These are phyloP conservation scores for Cyphellophora europaea DNA, from an alignment of 2,329 filamentous ascomycete genomes.

Conservation along the genomic window DNA sequence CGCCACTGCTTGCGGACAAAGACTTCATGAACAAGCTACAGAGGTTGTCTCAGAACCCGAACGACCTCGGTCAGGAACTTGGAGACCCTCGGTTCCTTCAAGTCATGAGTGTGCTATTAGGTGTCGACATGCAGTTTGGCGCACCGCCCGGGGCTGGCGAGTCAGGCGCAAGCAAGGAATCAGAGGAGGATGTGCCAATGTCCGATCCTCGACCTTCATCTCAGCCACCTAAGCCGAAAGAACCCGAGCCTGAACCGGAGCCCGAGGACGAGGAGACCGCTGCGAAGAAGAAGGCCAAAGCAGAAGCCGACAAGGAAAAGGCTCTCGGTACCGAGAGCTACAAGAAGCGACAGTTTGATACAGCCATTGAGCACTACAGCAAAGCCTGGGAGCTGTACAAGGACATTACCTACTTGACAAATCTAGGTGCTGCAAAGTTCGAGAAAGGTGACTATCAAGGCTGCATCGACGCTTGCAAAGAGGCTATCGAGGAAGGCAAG, in stretches of 20 bases:
- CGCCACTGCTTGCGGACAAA: constrained; percentile 66
- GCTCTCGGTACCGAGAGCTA: constrained; percentile 86
- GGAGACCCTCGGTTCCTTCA: constrained; percentile 85
- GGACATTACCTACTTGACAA: constrained; percentile 97
- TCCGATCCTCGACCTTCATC: constrained; percentile 51
- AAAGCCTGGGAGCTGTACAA: constrained; percentile 93
- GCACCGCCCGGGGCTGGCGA: constrained; percentile 39
- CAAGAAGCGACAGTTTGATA: constrained; percentile 96
- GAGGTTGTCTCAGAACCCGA: constrained; percentile 70
- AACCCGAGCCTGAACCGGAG: constrained; percentile 55
- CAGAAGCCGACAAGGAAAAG: constrained; percentile 90
- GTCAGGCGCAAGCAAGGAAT: constrained; percentile 36
- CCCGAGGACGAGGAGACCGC: constrained; percentile 72
- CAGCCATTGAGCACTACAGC: constrained; percentile 85
- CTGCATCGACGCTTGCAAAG: constrained; percentile 75
- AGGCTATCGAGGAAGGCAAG: constrained; percentile 84
- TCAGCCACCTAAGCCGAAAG: constrained; percentile 45
- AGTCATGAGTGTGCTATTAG: constrained; percentile 86
- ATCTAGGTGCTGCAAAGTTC: constrained; percentile 85
- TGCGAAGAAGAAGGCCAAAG: constrained; percentile 83
- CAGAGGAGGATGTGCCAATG: constrained; percentile 69
- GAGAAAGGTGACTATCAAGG: constrained; percentile 93
- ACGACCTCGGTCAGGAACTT: constrained; percentile 66
- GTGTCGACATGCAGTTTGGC: constrained; percentile 77
- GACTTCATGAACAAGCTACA: constrained; percentile 87